A percentile compares a stretch with the other conserved stretches of the same genome.
Conservation (phyloP, 164 flowering plant genomes). For the Dillenia suffruticosa region DNA sequence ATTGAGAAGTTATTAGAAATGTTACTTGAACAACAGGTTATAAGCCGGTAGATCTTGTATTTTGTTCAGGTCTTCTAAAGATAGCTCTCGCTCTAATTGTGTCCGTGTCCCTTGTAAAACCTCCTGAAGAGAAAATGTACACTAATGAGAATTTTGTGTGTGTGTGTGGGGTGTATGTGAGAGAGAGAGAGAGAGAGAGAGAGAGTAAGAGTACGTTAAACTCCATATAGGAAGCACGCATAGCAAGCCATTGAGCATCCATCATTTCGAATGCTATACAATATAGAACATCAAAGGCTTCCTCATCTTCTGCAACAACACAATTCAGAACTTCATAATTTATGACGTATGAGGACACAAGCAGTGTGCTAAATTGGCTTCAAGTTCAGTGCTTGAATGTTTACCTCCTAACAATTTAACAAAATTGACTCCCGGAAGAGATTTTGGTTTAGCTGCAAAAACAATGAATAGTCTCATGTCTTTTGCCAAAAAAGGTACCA, state of each 20-base stretch:
- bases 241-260: slow-evolving; percentile 99
- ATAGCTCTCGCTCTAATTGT: slow-evolving; percentile 83
- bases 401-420: slow-evolving; percentile 75
- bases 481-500: slow-evolving; percentile 1
- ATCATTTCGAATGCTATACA: slow-evolving; percentile 88
- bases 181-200: slow-evolving; percentile 20
- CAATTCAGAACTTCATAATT: not conserved
- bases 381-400: not conserved
- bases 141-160: not conserved
- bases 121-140: slow-evolving; percentile 45
- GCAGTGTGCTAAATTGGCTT: too few species aligned
- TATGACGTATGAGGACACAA: too few species aligned
- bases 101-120: slow-evolving; percentile 71
- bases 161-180: not conserved
- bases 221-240: slow-evolving; percentile 96
- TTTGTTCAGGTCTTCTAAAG: slow-evolving; percentile 67
- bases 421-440: slow-evolving; percentile 75
- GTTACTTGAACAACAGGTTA: slow-evolving; percentile 67
- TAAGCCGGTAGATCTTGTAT: slow-evolving; percentile 87
- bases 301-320: slow-evolving; percentile 76
- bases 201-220: slow-evolving; percentile 64
- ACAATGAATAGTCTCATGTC: not conserved
- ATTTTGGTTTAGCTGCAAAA: slow-evolving; percentile 76
- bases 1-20: not conserved
- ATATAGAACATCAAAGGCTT: slow-evolving; percentile 77